phyloP scores from a whole-genome alignment of 2,329 filamentous ascomycete species.

The Neurospora sp. region DNA sequence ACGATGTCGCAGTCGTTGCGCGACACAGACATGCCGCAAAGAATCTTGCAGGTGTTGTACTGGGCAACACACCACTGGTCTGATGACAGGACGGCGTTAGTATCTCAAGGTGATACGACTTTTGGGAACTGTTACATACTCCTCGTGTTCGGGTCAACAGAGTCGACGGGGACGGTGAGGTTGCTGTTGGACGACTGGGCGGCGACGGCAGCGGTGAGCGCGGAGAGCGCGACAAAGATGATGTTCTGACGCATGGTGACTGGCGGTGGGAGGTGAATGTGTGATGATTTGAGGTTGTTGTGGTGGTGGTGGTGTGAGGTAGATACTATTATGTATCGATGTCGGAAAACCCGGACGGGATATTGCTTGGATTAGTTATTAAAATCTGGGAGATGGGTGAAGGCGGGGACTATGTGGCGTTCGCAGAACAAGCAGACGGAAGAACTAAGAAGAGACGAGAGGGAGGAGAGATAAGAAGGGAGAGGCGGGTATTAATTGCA shows the following conservation, averaged over 20 bases:
- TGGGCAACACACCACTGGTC: slow-evolving; percentile 43
- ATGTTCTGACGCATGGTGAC: slow-evolving; percentile 32
- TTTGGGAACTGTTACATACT: slow-evolving; percentile 26
- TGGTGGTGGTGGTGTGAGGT: background rate
- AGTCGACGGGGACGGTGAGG: slow-evolving; percentile 34
- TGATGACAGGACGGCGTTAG: slow-evolving; percentile 19
- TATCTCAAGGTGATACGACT: background rate
- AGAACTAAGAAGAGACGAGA: background rate
- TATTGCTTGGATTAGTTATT: background rate
- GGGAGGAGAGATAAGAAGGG: background rate
- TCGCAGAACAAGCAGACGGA: background rate
- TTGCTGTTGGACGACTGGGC: slow-evolving; percentile 26
- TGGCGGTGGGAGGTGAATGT: background rate
- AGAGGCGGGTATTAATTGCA: background rate
- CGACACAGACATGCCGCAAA: slow-evolving; percentile 32
- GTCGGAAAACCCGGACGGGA: background rate
- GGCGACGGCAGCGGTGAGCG: slow-evolving; percentile 28
- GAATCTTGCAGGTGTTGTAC: slow-evolving; percentile 37
- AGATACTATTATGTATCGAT: slow-evolving; percentile 1
- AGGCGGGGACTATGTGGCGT: background rate
- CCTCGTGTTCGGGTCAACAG: slow-evolving; percentile 24
- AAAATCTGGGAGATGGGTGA: background rate
- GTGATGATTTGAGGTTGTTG: background rate
- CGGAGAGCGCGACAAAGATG: slow-evolving; percentile 34
- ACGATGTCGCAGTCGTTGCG: slow-evolving; percentile 39